Evolutionary conservation across 305 asterid genomes (phyloP), one percentile per base, ranked within the genome.

Genomic region (Fraxinus velutina): DNA sequence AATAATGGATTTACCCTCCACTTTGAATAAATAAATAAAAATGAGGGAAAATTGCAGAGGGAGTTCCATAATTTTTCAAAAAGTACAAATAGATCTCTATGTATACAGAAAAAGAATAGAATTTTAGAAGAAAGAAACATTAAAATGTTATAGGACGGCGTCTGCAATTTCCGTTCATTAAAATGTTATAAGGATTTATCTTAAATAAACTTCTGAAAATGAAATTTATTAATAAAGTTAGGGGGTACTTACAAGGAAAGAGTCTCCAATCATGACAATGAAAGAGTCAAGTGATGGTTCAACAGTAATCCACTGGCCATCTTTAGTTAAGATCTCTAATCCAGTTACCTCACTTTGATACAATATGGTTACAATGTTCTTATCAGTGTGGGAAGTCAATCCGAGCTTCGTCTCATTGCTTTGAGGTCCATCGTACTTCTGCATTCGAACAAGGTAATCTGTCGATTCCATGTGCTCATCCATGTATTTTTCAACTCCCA

Each of bases 391-490:
- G 12, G 90, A 24, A 73, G 78, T 24, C 33, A 90, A 24, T 32
- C 92, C 96, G 5, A 83, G 1, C 85, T 86, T 74, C 2, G 83
- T n/a, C n/a, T 87, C 90, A 2, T 21, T 44, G 60, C 79, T 78
- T 73, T 83, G 80, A 0, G 90, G 91, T 4, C 44, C 89, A 30
- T 84, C 87, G 12, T 91, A 91, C 73, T 89, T 91, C 81, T 87
- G 87, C 22, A 88, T 85, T 5, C 92, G 80, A 52, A 91, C 82
- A 0, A 86, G 86, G 62, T 91, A 89, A 52, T 84, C n/a, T 4
- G 92, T 88, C 2, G 91, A 89, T n/a, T 79, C 82, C 84, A 91
- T 33, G 83, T 91, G 97, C 8, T 92, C 93, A 2, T 88, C 87
- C 86, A 86, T 84, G 82, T 91, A 86, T 21, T 89, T 89, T 22